Evolutionary conservation across 306 rosid species (phyloP), one percentile per base, ranked within the genome.

Genomic region (Casuarina cunninghamiana): DNA sequence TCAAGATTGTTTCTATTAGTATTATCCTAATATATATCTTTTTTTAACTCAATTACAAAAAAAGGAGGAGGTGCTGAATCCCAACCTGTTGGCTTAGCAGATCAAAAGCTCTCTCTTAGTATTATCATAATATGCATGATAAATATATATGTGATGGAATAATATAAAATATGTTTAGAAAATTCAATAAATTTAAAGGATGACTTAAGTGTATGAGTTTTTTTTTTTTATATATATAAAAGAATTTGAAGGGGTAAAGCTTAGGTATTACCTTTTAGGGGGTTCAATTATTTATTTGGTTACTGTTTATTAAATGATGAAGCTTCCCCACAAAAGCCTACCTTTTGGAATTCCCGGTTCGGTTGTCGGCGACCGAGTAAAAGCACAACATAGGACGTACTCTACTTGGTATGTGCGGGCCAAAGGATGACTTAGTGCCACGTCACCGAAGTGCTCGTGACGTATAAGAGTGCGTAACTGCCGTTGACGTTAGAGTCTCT

Each of bases 401-500:
- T 21, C 78, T 50, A 78, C 73, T 7, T 5, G 76, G 91, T 87
- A 85, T 87, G 2, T 79, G 82, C 78, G 85, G 81, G 80, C 88
- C 80, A 19, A 48, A 60, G 10, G 61, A 48, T 85, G 87, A 88
- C 75, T 86, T 46, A 73, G 77, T 15, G 0, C 2, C 38, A 74
- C 85, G 89, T 90, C 94, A 92, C 73, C 67, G 79, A 74, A 78
- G 84, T 72, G 5, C 16, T 32, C 7, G 55, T 94, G 96, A 90
- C 94, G 96, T 75, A 72, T 5, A 0, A 81, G 8, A 78, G 10
- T 81, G 83, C 89, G 88, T 86, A 76, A 83, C 92, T 48, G 72
- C 82, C 88, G 87, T 91, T 90, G 94, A 92, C 97, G 96, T 71
- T 83, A 65, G 71, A 77, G 76, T 86, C 88, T 75, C 46, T 80